Base-by-base conservation (phyloP, 169 alveolate species). In the Plasmodium blacklocki region DNA sequence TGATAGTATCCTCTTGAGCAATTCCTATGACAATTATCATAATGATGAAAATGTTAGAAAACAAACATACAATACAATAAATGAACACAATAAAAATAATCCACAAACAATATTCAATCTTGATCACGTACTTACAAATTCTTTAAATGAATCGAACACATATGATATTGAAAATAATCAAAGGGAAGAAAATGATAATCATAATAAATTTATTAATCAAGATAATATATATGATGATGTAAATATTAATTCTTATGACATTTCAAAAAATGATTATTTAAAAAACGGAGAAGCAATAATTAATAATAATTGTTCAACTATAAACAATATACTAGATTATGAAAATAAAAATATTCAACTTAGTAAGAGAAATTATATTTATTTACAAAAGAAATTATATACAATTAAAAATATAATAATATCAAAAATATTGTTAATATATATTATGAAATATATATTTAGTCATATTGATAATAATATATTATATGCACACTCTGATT, bases 401-500 rank as follows among this genome's bases (percentile, higher is more conserved):
- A 29, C 49, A 12, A 67, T 83, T 43, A 83, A 83, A 45, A 83
- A 83, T 47, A 21, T 15, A 11, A n/a, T 83, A 8, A 21, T 83
- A 49, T 23, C 63, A 6, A 83, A 83, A 12, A 49, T 83, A 26
- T 58, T 68, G 32, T 54, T 83, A 56, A 26, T 83, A 8, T 83
- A 83, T 49, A 83, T 83, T 23, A 60, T 62, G 83, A 83, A 83
- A 83, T 83, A 83, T 56, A 66, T 83, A 14, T 83, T 54, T 72
- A 56, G 56, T 19, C 91, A 83, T 66, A 83, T 83, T 54, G 91
- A 83, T 60, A 83, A 60, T 39, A 83, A 83, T 49, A 43, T 83
- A 39, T 45, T 83, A 45, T 83, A 83, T 49, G 83, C 85, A 14
- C 91, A 83, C 66, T 83, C 91, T 6, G 91, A 83, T 47, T 60